Conservation (phyloP, 2,329 filamentous ascomycete genomes). For the Dryadomyces quercivorus region DNA sequence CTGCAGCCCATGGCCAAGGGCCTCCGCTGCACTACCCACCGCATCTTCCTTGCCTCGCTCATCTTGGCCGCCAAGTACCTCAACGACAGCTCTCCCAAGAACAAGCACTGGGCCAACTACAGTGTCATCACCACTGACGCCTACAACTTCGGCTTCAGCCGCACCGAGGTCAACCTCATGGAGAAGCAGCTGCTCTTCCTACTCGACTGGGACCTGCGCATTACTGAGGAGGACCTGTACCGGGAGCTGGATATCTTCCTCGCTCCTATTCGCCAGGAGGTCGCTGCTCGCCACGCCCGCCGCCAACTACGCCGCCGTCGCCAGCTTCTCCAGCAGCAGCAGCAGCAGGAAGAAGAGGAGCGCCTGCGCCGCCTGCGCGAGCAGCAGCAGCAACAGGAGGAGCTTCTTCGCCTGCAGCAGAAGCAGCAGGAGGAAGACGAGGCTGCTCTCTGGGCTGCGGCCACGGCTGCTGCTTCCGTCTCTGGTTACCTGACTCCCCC, state of each 20-base stretch:
- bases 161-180: conserved; percentile 97
- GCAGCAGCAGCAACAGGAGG: conserved; percentile 21
- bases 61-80: conserved; percentile 91
- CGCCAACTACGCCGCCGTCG: conserved; percentile 30
- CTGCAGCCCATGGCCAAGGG: conserved; percentile 92
- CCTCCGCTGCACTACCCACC: conserved; percentile 90
- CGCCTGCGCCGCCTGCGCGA: conserved; percentile 14
- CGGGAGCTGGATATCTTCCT: conserved; percentile 80
- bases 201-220: conserved; percentile 85
- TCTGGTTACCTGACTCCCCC: conserved; percentile 33
- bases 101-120: conserved; percentile 99
- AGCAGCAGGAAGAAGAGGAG: conserved; percentile 21
- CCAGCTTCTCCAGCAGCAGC: conserved; percentile 22
- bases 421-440: conserved; percentile 18
- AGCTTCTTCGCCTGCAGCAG: conserved; percentile 8
- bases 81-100: conserved; percentile 97
- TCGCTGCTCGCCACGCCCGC: conserved; percentile 37
- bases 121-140: conserved; percentile 57
- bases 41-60: conserved; percentile 85
- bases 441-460: conserved; percentile 11
- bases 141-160: conserved; percentile 74
- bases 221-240: conserved; percentile 77
- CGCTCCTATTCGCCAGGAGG: conserved; percentile 60
- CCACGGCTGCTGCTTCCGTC: conserved; percentile 16
- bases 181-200: conserved; percentile 96